Base-by-base conservation (phyloP, 2,329 filamentous ascomycete genomes). In the Clonostachys rosea region DNA sequence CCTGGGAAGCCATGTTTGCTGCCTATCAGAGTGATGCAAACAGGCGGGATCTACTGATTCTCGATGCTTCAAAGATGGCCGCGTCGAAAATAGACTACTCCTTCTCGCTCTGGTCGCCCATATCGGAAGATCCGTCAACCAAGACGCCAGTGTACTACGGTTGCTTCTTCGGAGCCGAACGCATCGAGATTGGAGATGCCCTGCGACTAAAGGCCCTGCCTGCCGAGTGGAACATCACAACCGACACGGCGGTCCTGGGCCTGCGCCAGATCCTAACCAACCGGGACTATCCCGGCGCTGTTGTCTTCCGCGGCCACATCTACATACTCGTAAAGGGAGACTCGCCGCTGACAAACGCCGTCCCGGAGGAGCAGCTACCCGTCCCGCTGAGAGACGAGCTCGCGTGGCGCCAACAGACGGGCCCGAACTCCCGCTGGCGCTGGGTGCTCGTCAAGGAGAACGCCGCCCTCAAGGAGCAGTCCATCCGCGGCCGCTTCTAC, bases 401-500 rank as follows among this genome's bases (percentile, higher is more conserved):
- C 12, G 59, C 59, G 14, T 74, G 68, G 65, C 67, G 70, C 42
- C 63, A 60, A 40, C 65, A 56, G 54, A 61, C 61, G 45, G 62
- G 49, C 44, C 62, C 59, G 42, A 56, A 46, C 18, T 53, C 57
- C 47, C 67, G 54, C 55, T 71, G 52, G 66, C 66, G 55, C 56
- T 70, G 65, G 56, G 56, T 59, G 4, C 57, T 76, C 40, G 64
- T 72, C 30, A 66, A 65, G 51, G 73, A 76, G 49, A 71, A 74
- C 52, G 61, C 65, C n/a, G 63, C 69, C 41, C 57, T 78, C 17
- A 68, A 73, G 50, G 77, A 80, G 54, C 56, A 59, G 13, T 66
- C 67, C 18, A 67, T 82, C 44, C 67, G 70, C 48, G 79, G 79
- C 44, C 68, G 79, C n/a, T 81, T 81, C 62, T 82, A 83, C 62